A percentile compares a stretch with the other conserved stretches of the same genome.
Evolutionary conservation across 2,329 filamentous ascomycete species (phyloP).

Genomic region (Cercospora sojina): DNA sequence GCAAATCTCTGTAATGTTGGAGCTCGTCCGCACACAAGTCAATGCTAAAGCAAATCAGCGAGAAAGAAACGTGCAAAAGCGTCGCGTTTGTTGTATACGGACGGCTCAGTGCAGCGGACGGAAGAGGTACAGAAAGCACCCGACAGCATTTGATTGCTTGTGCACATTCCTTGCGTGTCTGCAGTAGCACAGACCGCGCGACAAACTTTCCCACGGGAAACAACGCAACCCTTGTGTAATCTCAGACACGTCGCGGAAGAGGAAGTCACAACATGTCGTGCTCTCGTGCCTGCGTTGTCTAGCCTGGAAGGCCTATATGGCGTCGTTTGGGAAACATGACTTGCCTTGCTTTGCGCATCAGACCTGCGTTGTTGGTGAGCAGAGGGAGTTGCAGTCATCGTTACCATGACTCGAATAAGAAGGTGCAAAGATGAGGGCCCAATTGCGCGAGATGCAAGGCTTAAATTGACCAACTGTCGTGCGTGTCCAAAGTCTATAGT

Average conservation of each 20-base stretch:
- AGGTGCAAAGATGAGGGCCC: not conserved
- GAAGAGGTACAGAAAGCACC: not conserved
- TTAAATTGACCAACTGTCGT: not conserved
- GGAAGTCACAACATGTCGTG: constrained; percentile 3
- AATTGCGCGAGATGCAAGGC: not conserved
- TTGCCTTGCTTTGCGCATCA: not conserved
- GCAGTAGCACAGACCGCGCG: constrained; percentile 7
- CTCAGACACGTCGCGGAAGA: not conserved
- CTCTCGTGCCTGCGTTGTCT: not conserved
- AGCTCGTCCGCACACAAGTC: not conserved
- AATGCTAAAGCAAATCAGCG: not conserved
- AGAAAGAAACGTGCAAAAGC: not conserved
- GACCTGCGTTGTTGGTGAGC: not conserved
- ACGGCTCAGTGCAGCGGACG: not conserved
- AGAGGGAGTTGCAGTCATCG: not conserved
- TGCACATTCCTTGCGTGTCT: constrained; percentile 10
- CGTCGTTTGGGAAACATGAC: not conserved
- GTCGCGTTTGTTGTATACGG: not conserved
- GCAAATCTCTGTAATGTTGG: not conserved
- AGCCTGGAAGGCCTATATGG: not conserved
- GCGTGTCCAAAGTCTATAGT: constrained; percentile 13
- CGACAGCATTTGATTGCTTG: constrained; percentile 6
- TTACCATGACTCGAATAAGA: not conserved
- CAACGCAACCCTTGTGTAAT: constrained; percentile 5
- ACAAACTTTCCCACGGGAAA: constrained; percentile 7